These are phyloP conservation scores for Agapanthus africanus DNA, from an alignment of 106 monocot genomes.

Conservation along the genomic window DNA sequence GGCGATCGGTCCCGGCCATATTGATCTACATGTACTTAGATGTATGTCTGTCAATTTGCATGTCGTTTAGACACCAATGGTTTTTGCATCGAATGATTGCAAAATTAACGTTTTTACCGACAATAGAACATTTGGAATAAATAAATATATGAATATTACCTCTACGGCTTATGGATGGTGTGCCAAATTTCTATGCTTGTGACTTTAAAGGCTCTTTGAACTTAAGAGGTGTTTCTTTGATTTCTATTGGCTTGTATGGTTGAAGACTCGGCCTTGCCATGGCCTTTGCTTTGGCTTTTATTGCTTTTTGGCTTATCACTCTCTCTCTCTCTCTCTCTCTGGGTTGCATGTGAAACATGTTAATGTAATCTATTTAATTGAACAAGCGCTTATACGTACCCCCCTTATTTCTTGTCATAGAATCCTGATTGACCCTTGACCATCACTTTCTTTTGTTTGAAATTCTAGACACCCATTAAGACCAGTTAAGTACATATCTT, in stretches of 20 bases:
- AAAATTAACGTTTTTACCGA: too few relatives aligned
- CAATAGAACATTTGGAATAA: too few relatives aligned
- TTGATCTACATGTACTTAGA: too few relatives aligned
- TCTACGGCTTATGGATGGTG: too few relatives aligned
- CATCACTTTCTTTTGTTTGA: not conserved
- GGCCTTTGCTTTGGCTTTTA: not conserved
- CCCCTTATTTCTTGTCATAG: not conserved
- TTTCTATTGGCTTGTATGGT: not conserved
- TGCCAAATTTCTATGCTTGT: too few relatives aligned
- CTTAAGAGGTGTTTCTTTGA: not conserved
- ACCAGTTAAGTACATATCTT: not conserved
- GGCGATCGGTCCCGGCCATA: too few relatives aligned
- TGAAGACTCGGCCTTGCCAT: not conserved
- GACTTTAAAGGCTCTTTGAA: not conserved
- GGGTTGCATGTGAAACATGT: not conserved
- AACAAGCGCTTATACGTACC: not conserved
- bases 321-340: too few relatives aligned
- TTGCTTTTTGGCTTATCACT: not conserved
- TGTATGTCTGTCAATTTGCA: too few relatives aligned
- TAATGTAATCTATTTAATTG: not conserved
- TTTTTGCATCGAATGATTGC: too few relatives aligned
- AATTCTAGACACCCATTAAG: not conserved
- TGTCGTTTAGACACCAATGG: too few relatives aligned
- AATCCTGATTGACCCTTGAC: not conserved
- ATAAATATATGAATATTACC: too few relatives aligned